Evolutionary conservation across 441 rosid species (phyloP).

Genomic region (Raphanus hybrid): DNA sequence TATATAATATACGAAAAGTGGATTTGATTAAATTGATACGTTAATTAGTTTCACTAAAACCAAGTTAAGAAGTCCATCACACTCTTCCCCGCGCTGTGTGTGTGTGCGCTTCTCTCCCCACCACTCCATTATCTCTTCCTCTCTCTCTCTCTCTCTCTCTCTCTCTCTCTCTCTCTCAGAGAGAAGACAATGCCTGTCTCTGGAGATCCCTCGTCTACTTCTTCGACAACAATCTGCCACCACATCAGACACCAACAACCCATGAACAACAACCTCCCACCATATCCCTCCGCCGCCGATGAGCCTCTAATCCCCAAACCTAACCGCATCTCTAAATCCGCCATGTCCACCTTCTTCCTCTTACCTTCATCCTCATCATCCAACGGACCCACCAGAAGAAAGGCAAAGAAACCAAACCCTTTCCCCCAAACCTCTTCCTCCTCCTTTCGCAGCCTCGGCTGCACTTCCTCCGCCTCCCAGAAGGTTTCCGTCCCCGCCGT

Average conservation of each 20-base stretch:
- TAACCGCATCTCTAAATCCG: slow-evolving; percentile 47
- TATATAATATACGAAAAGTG: slow-evolving; percentile 10
- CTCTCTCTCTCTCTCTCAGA: slow-evolving; percentile 13
- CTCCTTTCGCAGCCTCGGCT: slow-evolving; percentile 76
- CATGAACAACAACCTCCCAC: slow-evolving; percentile 35
- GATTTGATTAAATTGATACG: background rate
- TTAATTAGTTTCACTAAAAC: slow-evolving; percentile 29
- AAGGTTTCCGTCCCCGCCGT: slow-evolving; percentile 84
- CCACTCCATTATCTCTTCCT: slow-evolving; percentile 29
- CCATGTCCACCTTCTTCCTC: slow-evolving; percentile 52
- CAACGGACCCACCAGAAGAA: slow-evolving; percentile 41
- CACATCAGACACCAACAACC: slow-evolving; percentile 54
- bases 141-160: slow-evolving; percentile 25
- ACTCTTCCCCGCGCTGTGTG: slow-evolving; percentile 36
- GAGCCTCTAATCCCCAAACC: slow-evolving; percentile 40
- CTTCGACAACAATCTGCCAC: slow-evolving; percentile 50
- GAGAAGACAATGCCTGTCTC: slow-evolving; percentile 53
- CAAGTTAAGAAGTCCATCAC: slow-evolving; percentile 17
- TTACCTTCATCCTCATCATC: slow-evolving; percentile 46
- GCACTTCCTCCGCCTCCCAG: slow-evolving; percentile 72
- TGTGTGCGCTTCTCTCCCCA: slow-evolving; percentile 1
- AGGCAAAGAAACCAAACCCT: slow-evolving; percentile 57
- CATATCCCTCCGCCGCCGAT: slow-evolving; percentile 28
- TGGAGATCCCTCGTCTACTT: slow-evolving; percentile 46
- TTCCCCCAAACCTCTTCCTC: slow-evolving; percentile 41